Evolutionary conservation across 73 alveolate species (phyloP), one percentile per base, ranked within the genome.

Genomic region (Durusdinium trenchii): DNA sequence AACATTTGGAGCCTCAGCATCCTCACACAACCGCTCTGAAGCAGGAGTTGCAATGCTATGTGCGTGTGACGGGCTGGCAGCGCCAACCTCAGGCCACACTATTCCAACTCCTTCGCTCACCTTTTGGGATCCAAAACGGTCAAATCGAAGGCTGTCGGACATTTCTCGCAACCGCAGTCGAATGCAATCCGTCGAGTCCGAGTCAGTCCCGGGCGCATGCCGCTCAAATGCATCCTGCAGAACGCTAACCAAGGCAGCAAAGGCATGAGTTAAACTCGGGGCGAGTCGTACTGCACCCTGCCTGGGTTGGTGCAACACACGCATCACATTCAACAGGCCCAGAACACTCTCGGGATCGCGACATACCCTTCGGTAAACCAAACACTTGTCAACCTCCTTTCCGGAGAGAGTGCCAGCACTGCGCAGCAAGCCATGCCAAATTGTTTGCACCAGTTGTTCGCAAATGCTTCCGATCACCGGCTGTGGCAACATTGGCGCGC

Each of bases 261-360:
- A 86, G 48, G 95, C 95, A 64, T 86, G 76, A 10, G 61, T 26
- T 62, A 86, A 30, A n/a, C 95, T 86, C 30, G 95, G 95, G 14
- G 95, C 95, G 51, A 86, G 45, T 6, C 83, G 95, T 20, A 81
- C 91, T 28, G 45, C 91, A 26, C 47, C 69, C 30, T 81, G 91
- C 67, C 67, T 81, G 43, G 91, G 69, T 67, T 30, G 69, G 7
- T 38, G 57, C 81, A 38, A 40, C 36, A 35, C 94, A 9, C 38
- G 95, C 18, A 85, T 85, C 60, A 85, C 79, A 57, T 54, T 45
- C 50, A 85, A 42, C 79, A 85, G 43, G 30, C 95, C 95, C 47
- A 86, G 35, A 62, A 60, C 95, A 3, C 61, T 2, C 36, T 50
- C 95, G 1, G 61, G 95, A 38, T 45, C 60, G 20, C 83, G 95